phyloP scores from a whole-genome alignment of 495 filamentous ascomycete species.

The Penicillium antarcticum region DNA sequence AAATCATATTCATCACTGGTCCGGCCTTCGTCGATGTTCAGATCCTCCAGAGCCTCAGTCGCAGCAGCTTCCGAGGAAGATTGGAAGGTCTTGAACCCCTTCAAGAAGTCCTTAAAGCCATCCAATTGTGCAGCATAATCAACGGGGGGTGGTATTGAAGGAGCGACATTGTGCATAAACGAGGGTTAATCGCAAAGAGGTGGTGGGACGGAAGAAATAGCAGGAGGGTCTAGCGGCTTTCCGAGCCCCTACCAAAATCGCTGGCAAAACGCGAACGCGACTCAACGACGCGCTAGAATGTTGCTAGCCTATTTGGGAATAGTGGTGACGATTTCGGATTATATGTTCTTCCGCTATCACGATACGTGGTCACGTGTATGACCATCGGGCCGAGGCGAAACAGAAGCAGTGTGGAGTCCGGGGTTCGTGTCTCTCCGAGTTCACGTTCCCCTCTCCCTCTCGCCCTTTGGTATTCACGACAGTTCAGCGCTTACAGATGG shows the following conservation, averaged over 20 bases:
- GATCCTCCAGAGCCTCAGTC: constrained; percentile 70
- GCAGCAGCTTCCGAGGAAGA: constrained; percentile 66
- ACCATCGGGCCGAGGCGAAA: constrained; percentile 12
- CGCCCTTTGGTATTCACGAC: constrained; percentile 5
- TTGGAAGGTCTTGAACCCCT: constrained; percentile 79
- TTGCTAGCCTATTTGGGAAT: background rate
- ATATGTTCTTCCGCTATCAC: constrained; percentile 30
- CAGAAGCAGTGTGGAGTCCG: constrained; percentile 20
- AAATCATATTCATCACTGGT: constrained; percentile 94
- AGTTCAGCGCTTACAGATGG: constrained; percentile 44
- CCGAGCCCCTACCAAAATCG: constrained; percentile 8
- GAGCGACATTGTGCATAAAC: constrained; percentile 65
- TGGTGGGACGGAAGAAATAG: constrained; percentile 17
- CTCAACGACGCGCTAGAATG: constrained; percentile 21
- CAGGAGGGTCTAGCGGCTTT: constrained; percentile 13
- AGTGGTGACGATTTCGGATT: constrained; percentile 25
- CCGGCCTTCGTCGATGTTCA: constrained; percentile 84
- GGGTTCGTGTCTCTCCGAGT: constrained; percentile 20
- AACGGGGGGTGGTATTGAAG: constrained; percentile 70
- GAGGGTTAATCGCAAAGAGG: constrained; percentile 17
- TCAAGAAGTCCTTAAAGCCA: constrained; percentile 84
- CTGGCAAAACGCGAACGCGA: constrained; percentile 27
- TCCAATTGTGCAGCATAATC: constrained; percentile 84
- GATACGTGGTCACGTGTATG: background rate
- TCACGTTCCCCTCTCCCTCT: constrained; percentile 12